Evolutionary conservation across 2,329 filamentous ascomycete species (phyloP), one percentile per base, ranked within the genome.

Genomic region (Pyrenophora seminiperda): DNA sequence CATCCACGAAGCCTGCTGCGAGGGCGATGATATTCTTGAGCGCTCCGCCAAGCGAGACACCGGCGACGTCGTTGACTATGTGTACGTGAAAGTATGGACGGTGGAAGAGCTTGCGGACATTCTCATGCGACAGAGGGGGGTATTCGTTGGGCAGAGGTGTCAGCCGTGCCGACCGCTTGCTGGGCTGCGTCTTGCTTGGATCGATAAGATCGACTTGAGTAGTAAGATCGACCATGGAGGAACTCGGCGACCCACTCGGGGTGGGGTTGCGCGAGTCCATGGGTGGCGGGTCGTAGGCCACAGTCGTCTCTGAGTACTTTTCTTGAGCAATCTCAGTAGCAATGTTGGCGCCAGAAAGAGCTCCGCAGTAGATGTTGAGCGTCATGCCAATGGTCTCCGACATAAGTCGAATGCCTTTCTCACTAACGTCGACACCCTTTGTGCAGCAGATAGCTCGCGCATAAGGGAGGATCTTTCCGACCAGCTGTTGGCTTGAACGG

Each of bases 1-100:
- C 94, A 59, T 96, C 91, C 36, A 97, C 91, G 74, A 96, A 99
- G 50, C 94, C 94, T 24, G 94, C 92, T 4, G 91, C 93, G 14
- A 99, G 79, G 4, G 94, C 94, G 47, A 99, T 90, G 59, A 99
- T 88, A 79, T 99, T 99, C 81, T 99, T 99, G 62, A 99, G 79
- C 0, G 94, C 94, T 53, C 94, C 94, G 34, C 92, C 89, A 27
- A 99, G 86, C 4, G 94, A 97, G 1, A 97, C 93, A 61, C 94
- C 94, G 0, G 93, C 94, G n/a, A 99, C 94, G 69, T 99, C 94
- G 29, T 85, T 87, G 18, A 97, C 90, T 75, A 97, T 86, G 62
- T 90, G 89, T 14, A 97, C 93, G 73, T 97, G 93, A 82, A 99
- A 99, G 79, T 99, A 99, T 0, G 90, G 91, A 41, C 94, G 86